Conservation (phyloP, 2,329 filamentous ascomycete species). For the Triangularia setosa region DNA sequence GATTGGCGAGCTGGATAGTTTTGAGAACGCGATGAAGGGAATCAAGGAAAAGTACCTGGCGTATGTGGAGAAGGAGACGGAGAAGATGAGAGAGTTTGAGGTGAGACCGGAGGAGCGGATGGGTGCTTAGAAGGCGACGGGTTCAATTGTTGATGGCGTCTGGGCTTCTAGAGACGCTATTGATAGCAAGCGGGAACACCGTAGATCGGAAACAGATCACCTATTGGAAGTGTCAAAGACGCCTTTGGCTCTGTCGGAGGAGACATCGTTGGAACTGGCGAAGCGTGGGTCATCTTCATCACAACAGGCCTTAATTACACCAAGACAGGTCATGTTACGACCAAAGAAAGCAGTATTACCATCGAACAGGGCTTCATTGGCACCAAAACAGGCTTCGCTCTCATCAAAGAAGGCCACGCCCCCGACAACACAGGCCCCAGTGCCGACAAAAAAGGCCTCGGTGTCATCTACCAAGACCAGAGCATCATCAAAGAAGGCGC, state of each 20-base stretch:
- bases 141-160: neutral
- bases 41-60: constrained; percentile 21
- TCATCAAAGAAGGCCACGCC: neutral
- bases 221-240: neutral
- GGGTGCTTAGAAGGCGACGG: neutral
- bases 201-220: neutral
- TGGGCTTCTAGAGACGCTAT: neutral
- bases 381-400: neutral
- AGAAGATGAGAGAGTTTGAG: constrained; percentile 23
- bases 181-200: neutral
- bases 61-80: constrained; percentile 27
- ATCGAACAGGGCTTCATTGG: neutral
- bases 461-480: too few relatives aligned
- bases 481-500: neutral
- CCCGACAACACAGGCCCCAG: neutral
- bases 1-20: constrained; percentile 22
- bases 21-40: constrained; percentile 24
- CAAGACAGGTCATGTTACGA: neutral
- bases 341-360: neutral
- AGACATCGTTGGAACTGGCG: too few relatives aligned
- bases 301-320: neutral
- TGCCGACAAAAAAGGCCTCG: neutral
- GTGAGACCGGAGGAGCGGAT: constrained; percentile 21
- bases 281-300: neutral
- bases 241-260: neutral